Conservation (phyloP, 2,329 filamentous ascomycete genomes). For the Fusarium paranaense region DNA sequence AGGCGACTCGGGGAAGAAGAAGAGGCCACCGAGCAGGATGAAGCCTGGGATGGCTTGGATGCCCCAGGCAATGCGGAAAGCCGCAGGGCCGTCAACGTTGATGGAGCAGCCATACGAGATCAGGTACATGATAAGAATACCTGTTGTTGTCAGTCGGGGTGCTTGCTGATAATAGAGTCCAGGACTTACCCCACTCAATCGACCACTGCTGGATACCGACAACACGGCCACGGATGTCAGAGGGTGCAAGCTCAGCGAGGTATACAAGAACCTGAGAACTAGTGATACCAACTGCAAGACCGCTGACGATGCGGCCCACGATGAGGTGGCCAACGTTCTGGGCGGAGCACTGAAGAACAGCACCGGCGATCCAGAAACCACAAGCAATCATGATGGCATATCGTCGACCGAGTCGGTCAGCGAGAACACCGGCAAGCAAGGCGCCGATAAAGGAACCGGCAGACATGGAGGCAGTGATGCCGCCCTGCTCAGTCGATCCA, state of each 20-base stretch:
- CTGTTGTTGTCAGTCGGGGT: constrained; percentile 50
- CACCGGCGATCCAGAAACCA: constrained; percentile 67
- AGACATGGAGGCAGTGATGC: constrained; percentile 62
- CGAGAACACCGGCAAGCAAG: constrained; percentile 57
- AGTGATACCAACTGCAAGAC: constrained; percentile 74
- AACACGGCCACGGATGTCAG: constrained; percentile 69
- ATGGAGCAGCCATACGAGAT: constrained; percentile 73
- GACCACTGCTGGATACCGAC: constrained; percentile 81
- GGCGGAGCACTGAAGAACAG: constrained; percentile 68
- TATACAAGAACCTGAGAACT: constrained; percentile 77
- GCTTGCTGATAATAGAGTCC: neutral
- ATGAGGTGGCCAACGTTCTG: constrained; percentile 68
- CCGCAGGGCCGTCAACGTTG: constrained; percentile 61
- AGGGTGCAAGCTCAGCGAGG: constrained; percentile 73
- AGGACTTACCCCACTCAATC: constrained; percentile 67
- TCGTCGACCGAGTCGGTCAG: constrained; percentile 59
- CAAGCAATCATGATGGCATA: constrained; percentile 59
- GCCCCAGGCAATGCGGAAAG: constrained; percentile 74
- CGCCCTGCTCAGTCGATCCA: constrained; percentile 58
- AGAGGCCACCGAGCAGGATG: constrained; percentile 67
- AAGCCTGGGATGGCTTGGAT: constrained; percentile 72
- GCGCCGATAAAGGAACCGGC: constrained; percentile 62
- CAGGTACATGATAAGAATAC: constrained; percentile 77
- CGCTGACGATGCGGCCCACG: constrained; percentile 70
- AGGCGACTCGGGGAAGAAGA: constrained; percentile 71